Percentiles rank a stretch among this genome's conserved stretches.
phyloP scores from a whole-genome alignment of 306 rosid species.

The Ziziphus jujuba region DNA sequence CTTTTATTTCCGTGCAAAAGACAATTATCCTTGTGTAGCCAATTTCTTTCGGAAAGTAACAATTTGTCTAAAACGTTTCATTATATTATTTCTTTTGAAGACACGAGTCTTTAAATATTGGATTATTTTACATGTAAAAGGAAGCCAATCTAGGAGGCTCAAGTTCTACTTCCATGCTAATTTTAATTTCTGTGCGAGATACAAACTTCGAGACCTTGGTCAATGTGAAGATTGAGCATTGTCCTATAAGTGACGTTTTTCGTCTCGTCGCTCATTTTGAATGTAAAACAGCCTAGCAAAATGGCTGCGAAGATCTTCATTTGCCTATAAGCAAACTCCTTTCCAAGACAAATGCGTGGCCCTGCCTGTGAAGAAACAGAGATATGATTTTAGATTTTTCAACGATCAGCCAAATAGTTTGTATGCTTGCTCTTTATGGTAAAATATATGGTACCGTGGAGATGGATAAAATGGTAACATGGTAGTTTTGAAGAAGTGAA shows the following conservation, averaged over 20 bases:
- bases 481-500: background rate
- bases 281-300: slow-evolving; percentile 50
- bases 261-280: slow-evolving; percentile 57
- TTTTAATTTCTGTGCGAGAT: slow-evolving; percentile 39
- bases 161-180: slow-evolving; percentile 13
- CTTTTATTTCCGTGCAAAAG: too few relatives aligned
- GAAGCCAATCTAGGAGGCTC: background rate
- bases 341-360: slow-evolving; percentile 80
- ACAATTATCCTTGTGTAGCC: background rate
- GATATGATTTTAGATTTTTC: slow-evolving; percentile 7
- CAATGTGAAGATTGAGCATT: slow-evolving; percentile 75
- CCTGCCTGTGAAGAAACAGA: slow-evolving; percentile 58
- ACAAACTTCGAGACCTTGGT: slow-evolving; percentile 65
- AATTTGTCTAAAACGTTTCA: background rate
- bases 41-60: background rate
- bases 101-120: background rate
- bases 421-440: background rate
- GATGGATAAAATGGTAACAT: background rate
- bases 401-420: background rate
- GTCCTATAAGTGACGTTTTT: slow-evolving; percentile 66
- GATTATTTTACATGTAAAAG: too few relatives aligned
- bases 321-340: slow-evolving; percentile 85
- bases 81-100: too few relatives aligned
- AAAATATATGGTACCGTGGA: background rate
- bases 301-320: slow-evolving; percentile 76